Conservation (phyloP, 129 eudicot genomes). For the Sambucus nigra region DNA sequence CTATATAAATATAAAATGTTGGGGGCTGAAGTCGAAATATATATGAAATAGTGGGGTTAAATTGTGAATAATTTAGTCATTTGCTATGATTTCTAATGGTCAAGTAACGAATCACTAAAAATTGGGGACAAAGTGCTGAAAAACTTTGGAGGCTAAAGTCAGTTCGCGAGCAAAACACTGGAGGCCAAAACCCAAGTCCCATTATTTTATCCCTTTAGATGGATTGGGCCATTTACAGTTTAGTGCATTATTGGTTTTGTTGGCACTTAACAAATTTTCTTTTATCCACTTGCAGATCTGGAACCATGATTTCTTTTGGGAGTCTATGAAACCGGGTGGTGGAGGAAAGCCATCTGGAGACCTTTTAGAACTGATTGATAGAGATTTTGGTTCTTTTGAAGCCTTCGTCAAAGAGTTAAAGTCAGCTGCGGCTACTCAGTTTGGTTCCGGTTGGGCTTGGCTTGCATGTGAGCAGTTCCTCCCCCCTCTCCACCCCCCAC, state of each 20-base stretch:
- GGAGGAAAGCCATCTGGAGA: slow-evolving; percentile 92
- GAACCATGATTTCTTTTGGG: slow-evolving; percentile 99
- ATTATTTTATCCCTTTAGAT: not conserved
- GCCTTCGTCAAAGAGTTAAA: slow-evolving; percentile 63
- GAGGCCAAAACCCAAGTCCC: too few species aligned
- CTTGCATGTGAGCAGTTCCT: slow-evolving; percentile 58
- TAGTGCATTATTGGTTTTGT: not conserved
- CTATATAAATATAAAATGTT: too few species aligned
- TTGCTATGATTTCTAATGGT: too few species aligned
- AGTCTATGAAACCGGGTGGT: slow-evolving; percentile 95
- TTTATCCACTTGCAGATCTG: slow-evolving; percentile 36
- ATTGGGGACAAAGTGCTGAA: too few species aligned
- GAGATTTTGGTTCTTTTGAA: slow-evolving; percentile 92
- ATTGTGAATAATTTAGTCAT: too few species aligned
- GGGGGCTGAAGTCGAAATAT: too few species aligned
- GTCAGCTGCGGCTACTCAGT: slow-evolving; percentile 78
- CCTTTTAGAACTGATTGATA: slow-evolving; percentile 55
- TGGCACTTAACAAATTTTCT: too few species aligned
- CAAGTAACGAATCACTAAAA: too few species aligned
- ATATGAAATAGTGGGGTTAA: too few species aligned
- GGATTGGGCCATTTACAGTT: not conserved
- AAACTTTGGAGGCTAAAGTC: too few species aligned
- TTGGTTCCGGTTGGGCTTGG: slow-evolving; percentile 99
- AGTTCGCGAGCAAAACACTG: too few species aligned
- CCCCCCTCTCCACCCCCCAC: not conserved